phyloP scores from a whole-genome alignment of 2,329 filamentous ascomycete species.

The Hypomyces perniciosus region DNA sequence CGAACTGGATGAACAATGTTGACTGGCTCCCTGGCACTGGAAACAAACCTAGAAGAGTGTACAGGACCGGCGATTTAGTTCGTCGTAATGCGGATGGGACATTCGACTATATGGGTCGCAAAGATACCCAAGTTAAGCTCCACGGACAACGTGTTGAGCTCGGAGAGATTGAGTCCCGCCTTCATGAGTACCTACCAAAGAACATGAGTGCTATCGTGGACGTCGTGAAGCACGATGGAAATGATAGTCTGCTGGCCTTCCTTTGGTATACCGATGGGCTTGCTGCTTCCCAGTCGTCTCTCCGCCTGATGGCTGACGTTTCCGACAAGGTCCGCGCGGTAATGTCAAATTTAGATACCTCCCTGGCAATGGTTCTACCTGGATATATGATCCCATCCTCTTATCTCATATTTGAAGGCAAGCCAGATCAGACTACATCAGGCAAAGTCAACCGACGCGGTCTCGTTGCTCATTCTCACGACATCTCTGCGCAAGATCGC shows the following conservation, averaged over 20 bases:
- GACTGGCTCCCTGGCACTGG: not conserved
- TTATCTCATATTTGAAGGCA: too few species aligned
- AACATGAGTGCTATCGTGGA: conserved; percentile 2
- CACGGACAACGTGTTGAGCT: conserved; percentile 49
- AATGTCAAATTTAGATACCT: too few species aligned
- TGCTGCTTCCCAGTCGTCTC: too few species aligned
- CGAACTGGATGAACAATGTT: conserved; percentile 18
- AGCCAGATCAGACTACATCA: too few species aligned
- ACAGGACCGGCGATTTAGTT: conserved; percentile 42
- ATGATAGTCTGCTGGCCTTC: not conserved
- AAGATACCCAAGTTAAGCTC: conserved; percentile 52
- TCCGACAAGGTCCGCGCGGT: not conserved
- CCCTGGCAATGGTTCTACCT: too few species aligned
- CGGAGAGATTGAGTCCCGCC: conserved; percentile 16
- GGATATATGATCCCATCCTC: too few species aligned
- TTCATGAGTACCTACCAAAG: not conserved
- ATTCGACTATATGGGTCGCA: conserved; percentile 42
- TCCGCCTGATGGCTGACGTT: not conserved
- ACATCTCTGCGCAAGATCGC: not conserved
- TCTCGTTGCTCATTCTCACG: not conserved
- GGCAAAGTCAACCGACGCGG: too few species aligned
- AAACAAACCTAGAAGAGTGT: conserved; percentile 20
- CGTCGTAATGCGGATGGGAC: conserved; percentile 32
- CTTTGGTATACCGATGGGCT: not conserved
- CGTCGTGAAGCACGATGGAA: not conserved